These are phyloP conservation scores for Thraustochytrium striatum DNA, from an alignment of 352 stramenopile genomes.

Conservation along the genomic window DNA sequence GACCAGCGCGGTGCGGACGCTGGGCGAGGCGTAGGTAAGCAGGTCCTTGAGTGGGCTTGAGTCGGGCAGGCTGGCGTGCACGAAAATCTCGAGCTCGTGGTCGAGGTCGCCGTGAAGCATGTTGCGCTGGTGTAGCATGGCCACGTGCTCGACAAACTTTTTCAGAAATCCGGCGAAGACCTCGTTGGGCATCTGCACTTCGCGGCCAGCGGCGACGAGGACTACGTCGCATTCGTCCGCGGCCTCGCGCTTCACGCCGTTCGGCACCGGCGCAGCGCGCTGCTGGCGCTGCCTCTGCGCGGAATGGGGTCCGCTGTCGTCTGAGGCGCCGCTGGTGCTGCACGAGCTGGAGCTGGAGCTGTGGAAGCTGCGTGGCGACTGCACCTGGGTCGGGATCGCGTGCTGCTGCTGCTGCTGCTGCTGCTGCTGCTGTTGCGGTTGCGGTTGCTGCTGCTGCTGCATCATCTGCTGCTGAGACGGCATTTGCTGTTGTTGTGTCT, in stretches of 20 bases:
- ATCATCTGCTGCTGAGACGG: no score
- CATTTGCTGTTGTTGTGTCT: no score
- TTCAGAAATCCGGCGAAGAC: constrained; percentile 38
- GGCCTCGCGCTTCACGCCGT: neutral
- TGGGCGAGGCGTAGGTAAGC: constrained; percentile 26
- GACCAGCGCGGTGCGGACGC: constrained; percentile 33
- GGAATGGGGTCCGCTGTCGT: no score
- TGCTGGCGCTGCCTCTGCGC: no score
- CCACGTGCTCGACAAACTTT: constrained; percentile 18
- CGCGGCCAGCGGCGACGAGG: neutral
- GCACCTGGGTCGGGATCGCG: no score
- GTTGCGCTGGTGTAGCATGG: constrained; percentile 11
- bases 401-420: no score
- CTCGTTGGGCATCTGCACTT: constrained; percentile 7
- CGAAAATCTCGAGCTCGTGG: constrained; percentile 36
- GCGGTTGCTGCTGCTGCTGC: no score
- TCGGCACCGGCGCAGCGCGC: neutral
- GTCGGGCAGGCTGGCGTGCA: constrained; percentile 3
- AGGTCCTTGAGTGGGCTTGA: constrained; percentile 22
- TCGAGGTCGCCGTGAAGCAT: constrained; percentile 35
- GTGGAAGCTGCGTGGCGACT: no score
- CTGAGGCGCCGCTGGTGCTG: no score
- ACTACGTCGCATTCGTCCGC: neutral
- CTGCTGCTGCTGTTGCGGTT: no score
- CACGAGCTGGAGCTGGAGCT: neutral